Evolutionary conservation across 2,329 filamentous ascomycete species (phyloP), one percentile per base, ranked within the genome.

Genomic region (Penicillium sp.): DNA sequence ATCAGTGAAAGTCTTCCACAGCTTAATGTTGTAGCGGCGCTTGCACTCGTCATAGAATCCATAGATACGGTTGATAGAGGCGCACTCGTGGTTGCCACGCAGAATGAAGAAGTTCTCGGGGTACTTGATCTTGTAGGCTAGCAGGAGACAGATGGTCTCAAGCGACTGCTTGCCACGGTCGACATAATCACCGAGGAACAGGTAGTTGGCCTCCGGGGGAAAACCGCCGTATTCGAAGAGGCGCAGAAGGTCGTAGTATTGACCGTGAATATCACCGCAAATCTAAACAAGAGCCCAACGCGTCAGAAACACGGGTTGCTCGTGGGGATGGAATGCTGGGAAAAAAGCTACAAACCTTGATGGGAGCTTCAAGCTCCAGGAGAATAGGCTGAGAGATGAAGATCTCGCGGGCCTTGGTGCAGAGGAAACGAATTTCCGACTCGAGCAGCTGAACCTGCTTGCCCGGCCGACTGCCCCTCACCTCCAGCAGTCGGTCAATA

Each of bases 21-120:
- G 85, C 86, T 98, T 98, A 83, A 98, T 96, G 80, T 98, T 99
- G 82, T 96, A 98, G 68, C 93, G 86, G 74, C 95, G 89, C 84
- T 99, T 99, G 88, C 93, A 99, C 80, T 99, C 93, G 73, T 99
- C 95, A 83, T 99, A 99, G 83, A 99, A 99, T 59, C 95, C 95
- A 77, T 99, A 99, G 78, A 98, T 96, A 73, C 95, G 91, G 82
- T 96, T 99, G 83, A 99, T 96, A 52, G 91, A 96, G 58, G 95
- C 95, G 80, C 95, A 98, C 79, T 99, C 95, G 83, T 99, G 95
- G 83, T 99, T 99, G 63, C 95, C 95, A 67, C 95, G 91, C 58
- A 99, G 86, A 66, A 99, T 90, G 83, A 99, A 99, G 82, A 99
- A 98, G 83, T 99, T 99, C 81, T 99, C 95, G 48, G 95, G 95